phyloP scores from a whole-genome alignment of 2,329 filamentous ascomycete species.

The Aspergillus versicolor region DNA sequence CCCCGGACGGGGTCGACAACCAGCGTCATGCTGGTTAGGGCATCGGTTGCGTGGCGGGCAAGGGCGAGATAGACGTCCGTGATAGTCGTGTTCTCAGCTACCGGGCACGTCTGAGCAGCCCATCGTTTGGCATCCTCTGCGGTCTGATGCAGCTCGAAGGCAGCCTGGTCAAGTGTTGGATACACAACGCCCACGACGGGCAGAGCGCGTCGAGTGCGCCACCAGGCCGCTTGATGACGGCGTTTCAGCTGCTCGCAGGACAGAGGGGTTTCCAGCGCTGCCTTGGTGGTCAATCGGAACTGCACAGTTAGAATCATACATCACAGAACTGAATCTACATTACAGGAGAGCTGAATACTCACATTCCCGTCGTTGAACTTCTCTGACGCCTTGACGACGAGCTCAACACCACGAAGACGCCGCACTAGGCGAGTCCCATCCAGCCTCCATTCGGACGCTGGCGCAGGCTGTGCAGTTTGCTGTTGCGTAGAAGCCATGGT shows the following conservation, averaged over 20 bases:
- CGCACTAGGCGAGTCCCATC: neutral
- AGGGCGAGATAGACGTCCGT: neutral
- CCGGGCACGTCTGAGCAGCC: neutral
- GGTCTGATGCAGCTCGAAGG: neutral
- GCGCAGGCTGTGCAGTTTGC: too few species aligned
- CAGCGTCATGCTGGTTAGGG: neutral
- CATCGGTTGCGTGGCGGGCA: neutral
- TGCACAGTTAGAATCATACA: neutral
- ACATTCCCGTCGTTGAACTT: neutral
- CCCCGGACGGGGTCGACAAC: neutral
- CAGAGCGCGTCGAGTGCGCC: neutral
- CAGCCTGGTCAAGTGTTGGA: neutral
- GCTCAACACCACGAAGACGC: neutral
- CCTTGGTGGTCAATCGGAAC: neutral
- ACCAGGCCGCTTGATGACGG: neutral
- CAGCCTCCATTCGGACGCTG: neutral
- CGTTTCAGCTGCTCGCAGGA: neutral
- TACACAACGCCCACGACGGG: neutral
- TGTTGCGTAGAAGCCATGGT: too few species aligned
- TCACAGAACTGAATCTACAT: too few species aligned
- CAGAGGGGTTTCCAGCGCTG: neutral
- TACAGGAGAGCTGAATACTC: neutral
- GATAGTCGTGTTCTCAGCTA: neutral
- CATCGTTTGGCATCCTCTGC: neutral
- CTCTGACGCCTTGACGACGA: neutral